phyloP scores from a whole-genome alignment of 2,329 filamentous ascomycete species.

The Monosporascus ibericus region DNA sequence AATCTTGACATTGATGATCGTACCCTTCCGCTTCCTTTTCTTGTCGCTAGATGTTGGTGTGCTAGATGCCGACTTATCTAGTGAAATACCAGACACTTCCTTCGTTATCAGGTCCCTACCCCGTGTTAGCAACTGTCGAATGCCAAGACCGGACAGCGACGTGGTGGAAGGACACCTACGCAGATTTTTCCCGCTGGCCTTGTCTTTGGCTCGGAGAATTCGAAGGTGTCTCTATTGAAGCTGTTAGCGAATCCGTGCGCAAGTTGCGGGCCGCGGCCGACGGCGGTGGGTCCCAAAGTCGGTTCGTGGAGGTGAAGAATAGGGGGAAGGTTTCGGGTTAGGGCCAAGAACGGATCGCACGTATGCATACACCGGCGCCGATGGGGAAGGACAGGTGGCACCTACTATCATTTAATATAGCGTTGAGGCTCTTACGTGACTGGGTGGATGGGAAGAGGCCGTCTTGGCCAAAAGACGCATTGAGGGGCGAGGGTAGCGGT shows the following conservation, averaged over 20 bases:
- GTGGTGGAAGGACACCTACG: constrained; percentile 53
- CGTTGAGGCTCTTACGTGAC: constrained; percentile 72
- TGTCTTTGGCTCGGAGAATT: constrained; percentile 59
- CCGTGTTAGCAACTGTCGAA: constrained; percentile 5
- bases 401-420: constrained; percentile 76
- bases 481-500: constrained; percentile 88
- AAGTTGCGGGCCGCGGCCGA: neutral
- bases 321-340: neutral
- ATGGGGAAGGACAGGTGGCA: constrained; percentile 3
- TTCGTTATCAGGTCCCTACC: constrained; percentile 78
- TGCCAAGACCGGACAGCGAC: neutral
- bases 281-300: neutral
- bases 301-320: neutral
- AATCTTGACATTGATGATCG: constrained; percentile 95
- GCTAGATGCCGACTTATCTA: constrained; percentile 59
- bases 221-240: constrained; percentile 32
- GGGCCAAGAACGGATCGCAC: neutral
- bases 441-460: constrained; percentile 62
- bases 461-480: constrained; percentile 78
- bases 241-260: constrained; percentile 21
- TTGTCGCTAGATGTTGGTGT: constrained; percentile 49
- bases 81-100: constrained; percentile 90
- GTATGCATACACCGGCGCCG: neutral
- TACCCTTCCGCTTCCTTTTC: constrained; percentile 54
- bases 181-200: constrained; percentile 84